Evolutionary conservation across 1,139 yeast genomes (phyloP), one percentile per base, ranked within the genome.

Genomic region (Candida sp.): DNA sequence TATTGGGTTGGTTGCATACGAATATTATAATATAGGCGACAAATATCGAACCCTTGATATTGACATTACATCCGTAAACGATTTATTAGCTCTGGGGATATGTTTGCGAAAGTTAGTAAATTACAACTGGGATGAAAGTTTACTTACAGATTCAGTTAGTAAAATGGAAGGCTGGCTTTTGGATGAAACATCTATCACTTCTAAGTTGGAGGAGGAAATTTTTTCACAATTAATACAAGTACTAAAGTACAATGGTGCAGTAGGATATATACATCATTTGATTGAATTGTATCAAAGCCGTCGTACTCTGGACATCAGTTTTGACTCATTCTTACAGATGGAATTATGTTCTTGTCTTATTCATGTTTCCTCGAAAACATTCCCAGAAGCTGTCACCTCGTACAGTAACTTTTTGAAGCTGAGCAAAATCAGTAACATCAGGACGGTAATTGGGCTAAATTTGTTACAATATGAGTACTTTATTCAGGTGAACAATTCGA

Each of bases 171-270:
- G 38, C 15, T 55, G 52, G 49, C 41, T 54, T 32, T 11, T 1
- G 4, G 30, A 27, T 5, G 22, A 33, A 4, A 21, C 36, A 4
- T 29, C 36, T 23, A 37, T 42, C n/a, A 15, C 41, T 4, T 30
- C 43, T 11, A 41, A 21, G 8, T 44, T 45, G 47, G 80, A 77
- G 47, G 32, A 48, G 5, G 58, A 58, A 3, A 67, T 76, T 36
- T 42, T 73, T 5, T 55, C 52, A 30, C 50, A 51, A 9, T 44
- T 75, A 11, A 48, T 73, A 3, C 53, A 53, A 4, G 76, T 67
- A 50, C 57, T 77, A 46, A 60, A 58, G 38, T 71, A 64, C 42
- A 68, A 69, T 49, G 64, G 66, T 12, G 59, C 68, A 35, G 58
- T 66, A 40, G 68, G 66, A 21, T 44, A 59, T 5, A 39, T 62